Evolutionary conservation across 2,329 filamentous ascomycete species (phyloP).

Genomic region (Cercospora janseana): DNA sequence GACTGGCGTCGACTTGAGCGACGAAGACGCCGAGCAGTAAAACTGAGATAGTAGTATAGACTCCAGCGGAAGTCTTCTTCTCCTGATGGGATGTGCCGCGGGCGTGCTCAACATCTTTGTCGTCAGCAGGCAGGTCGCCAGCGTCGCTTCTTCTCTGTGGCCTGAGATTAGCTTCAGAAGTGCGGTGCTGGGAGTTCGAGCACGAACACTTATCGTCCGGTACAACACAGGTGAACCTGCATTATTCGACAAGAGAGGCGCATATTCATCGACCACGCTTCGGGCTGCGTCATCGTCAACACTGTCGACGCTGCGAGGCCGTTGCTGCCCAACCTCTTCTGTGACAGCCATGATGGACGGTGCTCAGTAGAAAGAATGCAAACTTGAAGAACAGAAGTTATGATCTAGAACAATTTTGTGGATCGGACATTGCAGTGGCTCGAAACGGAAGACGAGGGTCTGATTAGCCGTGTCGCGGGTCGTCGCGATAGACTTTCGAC

Average conservation of each 20-base stretch:
- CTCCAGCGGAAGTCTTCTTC: constrained; percentile 16
- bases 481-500: constrained; percentile 11
- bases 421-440: not conserved
- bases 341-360: not conserved
- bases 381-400: too few relatives aligned
- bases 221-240: constrained; percentile 20
- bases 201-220: constrained; percentile 25
- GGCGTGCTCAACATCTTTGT: constrained; percentile 26
- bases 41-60: constrained; percentile 34
- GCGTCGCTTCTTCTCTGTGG: constrained; percentile 21
- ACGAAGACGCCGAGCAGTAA: constrained; percentile 59
- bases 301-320: not conserved
- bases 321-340: constrained; percentile 8
- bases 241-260: constrained; percentile 19
- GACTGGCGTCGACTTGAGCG: constrained; percentile 61
- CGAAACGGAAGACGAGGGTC: not conserved
- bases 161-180: constrained; percentile 1
- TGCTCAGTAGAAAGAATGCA: too few relatives aligned
- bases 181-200: not conserved
- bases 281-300: constrained; percentile 9
- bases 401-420: too few relatives aligned
- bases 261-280: constrained; percentile 16
- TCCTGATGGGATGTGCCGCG: constrained; percentile 8
- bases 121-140: constrained; percentile 26
- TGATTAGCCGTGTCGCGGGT: constrained; percentile 8